Conservation (phyloP, 2,329 filamentous ascomycete species). For the Cladosporium sp. region DNA sequence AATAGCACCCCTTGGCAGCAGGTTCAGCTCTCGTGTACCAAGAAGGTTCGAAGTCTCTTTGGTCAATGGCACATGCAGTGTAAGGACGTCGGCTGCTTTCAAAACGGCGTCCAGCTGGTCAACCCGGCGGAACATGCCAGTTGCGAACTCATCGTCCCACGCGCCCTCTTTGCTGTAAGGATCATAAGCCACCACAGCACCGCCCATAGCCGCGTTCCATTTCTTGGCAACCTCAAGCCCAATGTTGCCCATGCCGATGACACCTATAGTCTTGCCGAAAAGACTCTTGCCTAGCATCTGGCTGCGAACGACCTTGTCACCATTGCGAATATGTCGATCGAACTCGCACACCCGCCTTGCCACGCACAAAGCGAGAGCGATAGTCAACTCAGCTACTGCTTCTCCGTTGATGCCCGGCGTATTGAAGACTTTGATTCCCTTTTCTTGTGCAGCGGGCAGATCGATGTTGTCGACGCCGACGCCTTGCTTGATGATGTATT, state of each 20-base stretch:
- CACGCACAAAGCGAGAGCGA: slow-evolving; percentile 31
- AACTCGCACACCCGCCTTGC: slow-evolving; percentile 30
- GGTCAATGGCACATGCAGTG: slow-evolving; percentile 32
- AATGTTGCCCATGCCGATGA: slow-evolving; percentile 39
- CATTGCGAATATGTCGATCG: slow-evolving; percentile 21
- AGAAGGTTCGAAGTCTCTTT: slow-evolving; percentile 30
- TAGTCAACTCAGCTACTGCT: slow-evolving; percentile 33
- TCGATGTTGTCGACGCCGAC: slow-evolving; percentile 47
- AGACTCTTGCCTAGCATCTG: slow-evolving; percentile 28
- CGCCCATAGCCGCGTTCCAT: slow-evolving; percentile 31
- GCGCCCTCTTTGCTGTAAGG: slow-evolving; percentile 27
- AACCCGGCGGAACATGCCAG: slow-evolving; percentile 13
- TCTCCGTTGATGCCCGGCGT: slow-evolving; percentile 43
- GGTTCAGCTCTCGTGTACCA: slow-evolving; percentile 21
- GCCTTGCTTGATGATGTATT: slow-evolving; percentile 44
- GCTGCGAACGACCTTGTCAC: slow-evolving; percentile 25
- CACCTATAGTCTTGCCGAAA: slow-evolving; percentile 33
- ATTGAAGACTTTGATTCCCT: slow-evolving; percentile 45
- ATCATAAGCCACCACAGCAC: slow-evolving; percentile 34
- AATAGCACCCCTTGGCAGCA: slow-evolving; percentile 30
- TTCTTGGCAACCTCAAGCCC: slow-evolving; percentile 34
- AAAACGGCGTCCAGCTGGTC: slow-evolving; percentile 32
- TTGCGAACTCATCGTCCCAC: slow-evolving; percentile 18
- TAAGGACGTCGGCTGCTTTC: slow-evolving; percentile 31
- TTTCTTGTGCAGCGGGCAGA: slow-evolving; percentile 39